Base-by-base conservation (phyloP, 2,329 filamentous ascomycete species). In the Ophiocordyceps camponoti-saundersi region DNA sequence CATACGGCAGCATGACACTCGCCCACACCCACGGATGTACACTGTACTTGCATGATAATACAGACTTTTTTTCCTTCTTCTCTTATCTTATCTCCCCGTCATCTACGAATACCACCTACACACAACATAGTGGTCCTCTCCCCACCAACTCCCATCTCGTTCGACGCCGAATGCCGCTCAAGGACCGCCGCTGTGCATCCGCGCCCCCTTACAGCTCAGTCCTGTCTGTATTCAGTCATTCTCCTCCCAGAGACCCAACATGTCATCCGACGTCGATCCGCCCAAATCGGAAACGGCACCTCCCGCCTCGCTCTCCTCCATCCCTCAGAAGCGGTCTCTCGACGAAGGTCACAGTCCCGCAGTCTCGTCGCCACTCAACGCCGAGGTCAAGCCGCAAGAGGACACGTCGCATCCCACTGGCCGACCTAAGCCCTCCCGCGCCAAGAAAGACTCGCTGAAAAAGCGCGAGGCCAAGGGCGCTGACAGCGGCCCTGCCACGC, bases 341-440 rank as follows among this genome's bases (percentile, higher is more conserved):
- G 80, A 84, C 50, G 81, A 85, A 55, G 77, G 77, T 57, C 79
- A 88, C 61, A 73, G 73, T 50, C 83, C 84, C 5, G 72, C 79
- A 13, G 71, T 87, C 2, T 78, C 83, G 3, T 89, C 84, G 12
- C 83, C 83, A 26, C 73, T 89, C 51, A 88, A 88, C 55, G 79
- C 80, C 44, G 77, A 82, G 43, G 70, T 72, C 51, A 75, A 59
- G 50, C 54, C 60, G 15, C 59, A 61, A 13, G 70, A 73, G 34
- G 73, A 77, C 53, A 71, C 68, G 52, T 50, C 56, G 11, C 60
- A 61, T 21, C 47, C 54, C n/a, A 53, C 26, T 29, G 26, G 52
- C 32, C 58, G 60, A 23, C 55, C 56, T 34, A 67, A 66, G 50
- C 65, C 69, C 34, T 56, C 63, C 15, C 66, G 77, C 30, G 63